These are phyloP conservation scores for Cercospora sojina DNA, from an alignment of 2,329 filamentous ascomycete species.

Conservation along the genomic window DNA sequence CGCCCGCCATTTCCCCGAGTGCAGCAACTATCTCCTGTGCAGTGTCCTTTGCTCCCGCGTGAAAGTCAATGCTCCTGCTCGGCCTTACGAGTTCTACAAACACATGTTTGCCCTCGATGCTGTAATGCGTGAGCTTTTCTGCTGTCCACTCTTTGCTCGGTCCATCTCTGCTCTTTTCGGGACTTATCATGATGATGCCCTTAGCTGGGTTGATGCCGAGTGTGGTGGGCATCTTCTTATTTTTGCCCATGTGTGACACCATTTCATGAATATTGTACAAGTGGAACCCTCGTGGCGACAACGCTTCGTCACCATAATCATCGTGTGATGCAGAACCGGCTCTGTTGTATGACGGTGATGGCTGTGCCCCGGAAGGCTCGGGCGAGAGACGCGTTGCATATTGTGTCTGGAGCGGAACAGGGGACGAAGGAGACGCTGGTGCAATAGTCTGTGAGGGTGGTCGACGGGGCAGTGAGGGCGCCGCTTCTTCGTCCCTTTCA, in stretches of 20 bases:
- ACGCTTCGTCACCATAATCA: constrained; percentile 45
- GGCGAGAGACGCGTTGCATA: constrained; percentile 42
- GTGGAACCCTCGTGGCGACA: constrained; percentile 77
- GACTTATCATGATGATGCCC: constrained; percentile 84
- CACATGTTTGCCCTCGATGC: constrained; percentile 95
- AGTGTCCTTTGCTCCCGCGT: constrained; percentile 95
- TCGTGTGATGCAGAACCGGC: constrained; percentile 40
- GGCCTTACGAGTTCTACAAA: constrained; percentile 90
- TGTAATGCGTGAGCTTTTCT: constrained; percentile 95
- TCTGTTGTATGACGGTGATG: constrained; percentile 58
- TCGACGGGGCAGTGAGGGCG: constrained; percentile 63
- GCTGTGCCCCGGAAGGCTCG: constrained; percentile 44
- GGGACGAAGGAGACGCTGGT: constrained; percentile 44
- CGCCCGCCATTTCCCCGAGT: constrained; percentile 85
- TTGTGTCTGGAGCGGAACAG: constrained; percentile 45
- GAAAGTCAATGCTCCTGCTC: constrained; percentile 93
- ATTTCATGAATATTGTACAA: constrained; percentile 98
- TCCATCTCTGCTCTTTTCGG: constrained; percentile 78
- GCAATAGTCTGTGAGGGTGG: constrained; percentile 49
- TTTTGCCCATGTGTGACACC: constrained; percentile 93
- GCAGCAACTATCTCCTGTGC: constrained; percentile 88
- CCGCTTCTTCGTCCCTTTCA: constrained; percentile 64
- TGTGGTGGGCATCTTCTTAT: constrained; percentile 97
- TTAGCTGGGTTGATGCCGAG: constrained; percentile 89
- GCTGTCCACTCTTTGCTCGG: constrained; percentile 90